These are phyloP conservation scores for Xylaria longipes DNA, from an alignment of 495 filamentous ascomycete species.

Conservation along the genomic window DNA sequence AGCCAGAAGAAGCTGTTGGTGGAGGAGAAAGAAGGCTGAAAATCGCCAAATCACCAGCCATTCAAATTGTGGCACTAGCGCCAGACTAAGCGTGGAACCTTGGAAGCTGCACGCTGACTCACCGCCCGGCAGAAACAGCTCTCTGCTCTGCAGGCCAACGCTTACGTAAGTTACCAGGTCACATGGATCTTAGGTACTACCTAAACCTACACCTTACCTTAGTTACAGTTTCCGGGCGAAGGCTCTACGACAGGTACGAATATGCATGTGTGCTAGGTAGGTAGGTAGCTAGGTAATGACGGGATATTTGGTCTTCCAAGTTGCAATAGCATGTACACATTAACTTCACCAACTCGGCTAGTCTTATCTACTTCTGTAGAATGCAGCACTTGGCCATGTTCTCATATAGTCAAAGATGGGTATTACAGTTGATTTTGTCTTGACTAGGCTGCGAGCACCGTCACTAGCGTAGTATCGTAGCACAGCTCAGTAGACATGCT, in stretches of 20 bases:
- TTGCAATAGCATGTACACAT: not conserved
- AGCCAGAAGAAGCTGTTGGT: slow-evolving; percentile 23
- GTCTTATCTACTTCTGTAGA: not conserved
- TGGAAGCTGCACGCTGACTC: not conserved
- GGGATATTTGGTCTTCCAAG: not conserved
- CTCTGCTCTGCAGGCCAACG: too few species aligned
- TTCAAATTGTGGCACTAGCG: slow-evolving; percentile 27
- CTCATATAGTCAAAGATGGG: not conserved
- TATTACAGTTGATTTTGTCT: not conserved
- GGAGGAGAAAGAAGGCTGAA: slow-evolving; percentile 28
- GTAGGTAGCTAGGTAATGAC: too few species aligned
- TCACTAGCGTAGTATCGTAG: not conserved
- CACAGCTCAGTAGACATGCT: not conserved
- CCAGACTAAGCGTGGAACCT: slow-evolving; percentile 11
- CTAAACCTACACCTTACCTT: too few species aligned
- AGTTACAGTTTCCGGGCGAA: too few species aligned
- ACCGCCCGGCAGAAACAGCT: slow-evolving; percentile 27
- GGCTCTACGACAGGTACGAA: too few species aligned
- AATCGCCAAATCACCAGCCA: slow-evolving; percentile 29
- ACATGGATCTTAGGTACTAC: slow-evolving; percentile 8
- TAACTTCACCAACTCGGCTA: not conserved
- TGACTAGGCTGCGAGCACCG: not conserved
- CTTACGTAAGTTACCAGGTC: too few species aligned
- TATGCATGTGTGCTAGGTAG: too few species aligned
- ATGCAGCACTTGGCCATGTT: not conserved